These are phyloP conservation scores for Geotrichum restrictum DNA, from an alignment of 1,139 yeast genomes.

Conservation along the genomic window DNA sequence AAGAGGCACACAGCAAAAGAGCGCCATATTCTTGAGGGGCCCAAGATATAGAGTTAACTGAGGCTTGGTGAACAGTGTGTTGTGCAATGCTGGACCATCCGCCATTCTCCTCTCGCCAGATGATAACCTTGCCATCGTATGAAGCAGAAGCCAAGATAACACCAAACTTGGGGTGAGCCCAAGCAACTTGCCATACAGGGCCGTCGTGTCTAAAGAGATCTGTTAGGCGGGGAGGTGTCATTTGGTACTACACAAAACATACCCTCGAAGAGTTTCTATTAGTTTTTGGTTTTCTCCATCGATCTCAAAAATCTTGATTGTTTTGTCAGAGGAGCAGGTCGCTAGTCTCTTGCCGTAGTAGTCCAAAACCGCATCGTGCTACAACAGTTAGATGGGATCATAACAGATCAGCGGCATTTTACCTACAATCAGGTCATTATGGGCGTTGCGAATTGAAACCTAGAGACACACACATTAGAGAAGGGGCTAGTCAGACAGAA, in stretches of 20 bases:
- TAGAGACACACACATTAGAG: neutral
- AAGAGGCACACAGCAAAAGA: constrained; percentile 79
- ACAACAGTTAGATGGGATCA: neutral
- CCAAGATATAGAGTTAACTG: constrained; percentile 93
- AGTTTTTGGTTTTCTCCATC: constrained; percentile 72
- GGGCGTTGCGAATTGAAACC: constrained; percentile 40
- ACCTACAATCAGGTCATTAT: constrained; percentile 62
- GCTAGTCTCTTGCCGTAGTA: constrained; percentile 94
- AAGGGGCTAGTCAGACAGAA: neutral
- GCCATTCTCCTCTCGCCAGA: constrained; percentile 93
- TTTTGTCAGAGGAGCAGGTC: constrained; percentile 91
- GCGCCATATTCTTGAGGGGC: constrained; percentile 98
- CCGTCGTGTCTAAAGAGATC: constrained; percentile 64
- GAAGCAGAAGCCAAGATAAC: constrained; percentile 91
- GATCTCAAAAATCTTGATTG: constrained; percentile 86
- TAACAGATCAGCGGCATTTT: neutral
- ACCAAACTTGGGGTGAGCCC: constrained; percentile 99
- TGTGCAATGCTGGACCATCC: constrained; percentile 87
- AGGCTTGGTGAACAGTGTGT: constrained; percentile 85
- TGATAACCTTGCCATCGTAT: constrained; percentile 87
- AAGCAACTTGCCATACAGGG: constrained; percentile 97
- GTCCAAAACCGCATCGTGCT: constrained; percentile 93
- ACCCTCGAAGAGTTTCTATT: constrained; percentile 71
- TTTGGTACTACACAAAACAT: constrained; percentile 24
- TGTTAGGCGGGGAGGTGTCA: neutral